Percentiles rank a stretch among this genome's conserved stretches.
These are phyloP conservation scores for Ostreobium quekettii DNA, from an alignment of 139 green algal genomes.

Conservation along the genomic window DNA sequence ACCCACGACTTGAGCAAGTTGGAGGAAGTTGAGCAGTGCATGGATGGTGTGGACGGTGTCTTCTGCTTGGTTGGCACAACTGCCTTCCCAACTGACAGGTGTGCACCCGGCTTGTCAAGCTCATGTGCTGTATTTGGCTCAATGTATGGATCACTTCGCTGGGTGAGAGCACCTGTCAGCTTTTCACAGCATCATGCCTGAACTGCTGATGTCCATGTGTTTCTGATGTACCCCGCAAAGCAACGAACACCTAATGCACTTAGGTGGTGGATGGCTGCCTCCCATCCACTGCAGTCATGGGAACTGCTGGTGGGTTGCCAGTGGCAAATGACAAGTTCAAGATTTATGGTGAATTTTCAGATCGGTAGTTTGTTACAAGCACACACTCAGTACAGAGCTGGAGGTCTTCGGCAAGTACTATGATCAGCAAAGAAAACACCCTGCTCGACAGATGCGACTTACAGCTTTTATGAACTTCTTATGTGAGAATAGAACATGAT, in stretches of 20 bases:
- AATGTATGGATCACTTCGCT: background rate
- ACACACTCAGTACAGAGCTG: background rate
- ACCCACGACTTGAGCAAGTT: constrained; percentile 29
- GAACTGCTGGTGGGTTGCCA: too few relatives aligned
- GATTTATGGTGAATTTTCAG: background rate
- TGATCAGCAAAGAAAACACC: background rate
- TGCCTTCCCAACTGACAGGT: constrained; percentile 75
- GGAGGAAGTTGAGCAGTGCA: constrained; percentile 11
- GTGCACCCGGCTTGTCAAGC: too few relatives aligned
- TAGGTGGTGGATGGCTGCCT: too few relatives aligned
- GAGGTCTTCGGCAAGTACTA: constrained; percentile 9
- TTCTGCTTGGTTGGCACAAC: constrained; percentile 74
- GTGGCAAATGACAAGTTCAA: too few relatives aligned
- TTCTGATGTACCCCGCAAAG: background rate
- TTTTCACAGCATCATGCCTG: background rate
- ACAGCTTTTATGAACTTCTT: background rate
- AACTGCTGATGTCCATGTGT: background rate
- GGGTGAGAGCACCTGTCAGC: background rate
- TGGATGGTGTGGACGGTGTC: constrained; percentile 55
- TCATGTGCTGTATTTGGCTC: background rate
- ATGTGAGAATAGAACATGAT: too few relatives aligned
- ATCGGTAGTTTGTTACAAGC: background rate
- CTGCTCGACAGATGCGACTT: background rate
- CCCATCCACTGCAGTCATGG: too few relatives aligned
- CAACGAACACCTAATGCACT: too few relatives aligned